Evolutionary conservation across 1,284 basidiomycete genomes (phyloP).

Genomic region (Cutaneotrichosporon cyanovorans): DNA sequence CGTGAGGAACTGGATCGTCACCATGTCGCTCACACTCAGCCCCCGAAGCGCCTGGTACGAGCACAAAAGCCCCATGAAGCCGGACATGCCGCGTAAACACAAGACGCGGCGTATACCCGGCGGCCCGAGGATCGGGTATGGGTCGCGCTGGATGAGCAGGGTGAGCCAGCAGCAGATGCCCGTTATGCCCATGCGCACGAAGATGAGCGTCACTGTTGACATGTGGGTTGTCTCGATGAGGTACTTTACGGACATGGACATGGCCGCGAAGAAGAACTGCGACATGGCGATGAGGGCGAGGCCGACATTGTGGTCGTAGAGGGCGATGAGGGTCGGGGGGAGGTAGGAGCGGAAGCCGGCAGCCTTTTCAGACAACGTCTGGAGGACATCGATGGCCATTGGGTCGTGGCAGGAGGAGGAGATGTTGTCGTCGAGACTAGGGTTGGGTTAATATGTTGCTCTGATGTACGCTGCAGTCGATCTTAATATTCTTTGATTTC

Average conservation of each 20-base stretch:
- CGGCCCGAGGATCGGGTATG: conserved; percentile 62
- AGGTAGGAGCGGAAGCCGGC: conserved; percentile 3
- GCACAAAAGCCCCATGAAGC: conserved; percentile 42
- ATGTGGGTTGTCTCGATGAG: conserved; percentile 34
- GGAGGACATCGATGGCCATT: neutral
- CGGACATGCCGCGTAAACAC: conserved; percentile 56
- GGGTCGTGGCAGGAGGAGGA: neutral
- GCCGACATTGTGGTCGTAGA: conserved; percentile 52
- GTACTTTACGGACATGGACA: conserved; percentile 50
- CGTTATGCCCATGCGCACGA: conserved; percentile 46
- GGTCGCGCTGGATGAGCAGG: conserved; percentile 50
- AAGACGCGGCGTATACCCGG: conserved; percentile 58
- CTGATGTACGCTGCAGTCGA: too few relatives aligned
- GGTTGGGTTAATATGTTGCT: neutral
- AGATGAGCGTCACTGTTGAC: conserved; percentile 33
- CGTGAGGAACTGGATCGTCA: conserved; percentile 65
- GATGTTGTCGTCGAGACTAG: neutral
- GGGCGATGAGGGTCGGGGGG: conserved; percentile 12
- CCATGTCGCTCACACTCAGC: conserved; percentile 65
- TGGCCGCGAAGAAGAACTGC: conserved; percentile 57
- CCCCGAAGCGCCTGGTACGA: conserved; percentile 63
- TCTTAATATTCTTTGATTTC: too few relatives aligned
- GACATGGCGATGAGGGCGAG: conserved; percentile 56
- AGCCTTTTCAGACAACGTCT: neutral
- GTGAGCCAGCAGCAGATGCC: conserved; percentile 49